phyloP scores from a whole-genome alignment of 2,329 filamentous ascomycete genomes.

The Colletotrichum orbiculare region DNA sequence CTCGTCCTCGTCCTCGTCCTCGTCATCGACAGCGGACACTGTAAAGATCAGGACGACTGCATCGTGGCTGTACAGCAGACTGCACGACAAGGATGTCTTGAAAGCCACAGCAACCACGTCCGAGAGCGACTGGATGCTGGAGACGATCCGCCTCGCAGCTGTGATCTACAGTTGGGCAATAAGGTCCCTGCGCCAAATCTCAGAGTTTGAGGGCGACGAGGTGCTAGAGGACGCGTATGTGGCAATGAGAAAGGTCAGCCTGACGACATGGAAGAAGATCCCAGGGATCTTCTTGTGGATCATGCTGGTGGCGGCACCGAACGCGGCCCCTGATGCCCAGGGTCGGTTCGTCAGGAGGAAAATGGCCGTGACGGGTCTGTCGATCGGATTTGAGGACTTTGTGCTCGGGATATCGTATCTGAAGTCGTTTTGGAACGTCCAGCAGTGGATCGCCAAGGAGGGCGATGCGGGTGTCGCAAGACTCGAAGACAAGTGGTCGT shows the following conservation, averaged over 20 bases:
- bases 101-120: conserved; percentile 2
- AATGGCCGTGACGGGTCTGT: conserved; percentile 43
- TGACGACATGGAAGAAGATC: conserved; percentile 44
- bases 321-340: conserved; percentile 39
- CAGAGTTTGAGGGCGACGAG: conserved; percentile 38
- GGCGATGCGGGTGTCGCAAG: conserved; percentile 23
- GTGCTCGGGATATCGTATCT: conserved; percentile 41
- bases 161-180: conserved; percentile 43
- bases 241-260: conserved; percentile 41
- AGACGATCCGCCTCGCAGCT: conserved; percentile 40
- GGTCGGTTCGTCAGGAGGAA: conserved; percentile 45
- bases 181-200: conserved; percentile 40
- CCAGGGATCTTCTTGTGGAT: conserved; percentile 47
- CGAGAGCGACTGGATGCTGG: conserved; percentile 38
- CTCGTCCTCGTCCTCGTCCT: neutral
- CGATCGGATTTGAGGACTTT: conserved; percentile 44
- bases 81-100: conserved; percentile 20
- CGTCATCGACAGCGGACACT: too few species aligned
- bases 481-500: conserved; percentile 33
- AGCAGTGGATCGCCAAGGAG: conserved; percentile 42
- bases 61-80: conserved; percentile 39
- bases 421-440: conserved; percentile 43
- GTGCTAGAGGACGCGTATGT: conserved; percentile 40
- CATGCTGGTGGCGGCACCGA: conserved; percentile 42
- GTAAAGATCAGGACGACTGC: conserved; percentile 39